Conservation (phyloP, 805 yeast genomes). For the Saccharomyces mikatae region DNA sequence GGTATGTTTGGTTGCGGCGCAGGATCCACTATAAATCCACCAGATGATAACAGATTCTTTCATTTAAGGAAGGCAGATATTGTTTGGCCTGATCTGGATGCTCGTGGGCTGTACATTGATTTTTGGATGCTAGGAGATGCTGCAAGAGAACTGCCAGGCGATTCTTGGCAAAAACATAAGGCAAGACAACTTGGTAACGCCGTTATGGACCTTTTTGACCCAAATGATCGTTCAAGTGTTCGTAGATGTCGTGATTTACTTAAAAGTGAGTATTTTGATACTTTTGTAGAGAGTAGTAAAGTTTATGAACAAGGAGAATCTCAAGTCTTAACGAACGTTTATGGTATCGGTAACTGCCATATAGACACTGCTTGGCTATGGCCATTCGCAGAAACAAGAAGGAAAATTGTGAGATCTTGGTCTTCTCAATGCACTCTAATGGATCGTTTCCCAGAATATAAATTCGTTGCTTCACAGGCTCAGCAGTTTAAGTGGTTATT, state of each 20-base stretch:
- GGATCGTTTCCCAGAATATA: conserved; percentile 85
- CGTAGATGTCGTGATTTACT: conserved; percentile 60
- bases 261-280: conserved; percentile 50
- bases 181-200: conserved; percentile 74
- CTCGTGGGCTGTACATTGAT: conserved; percentile 69
- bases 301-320: conserved; percentile 46
- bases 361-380: conserved; percentile 98
- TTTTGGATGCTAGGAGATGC: conserved; percentile 88
- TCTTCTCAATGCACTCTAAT: conserved; percentile 80
- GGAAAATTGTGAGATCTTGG: conserved; percentile 93
- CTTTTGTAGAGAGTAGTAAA: conserved; percentile 49
- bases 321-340: conserved; percentile 47
- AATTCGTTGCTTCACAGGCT: conserved; percentile 91
- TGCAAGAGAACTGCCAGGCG: conserved; percentile 72
- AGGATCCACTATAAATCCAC: conserved; percentile 55
- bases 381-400: conserved; percentile 96
- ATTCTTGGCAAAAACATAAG: conserved; percentile 72
- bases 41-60: conserved; percentile 67
- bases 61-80: conserved; percentile 62
- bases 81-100: conserved; percentile 71
- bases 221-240: conserved; percentile 50
- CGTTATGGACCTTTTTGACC: conserved; percentile 80
- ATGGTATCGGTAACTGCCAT: conserved; percentile 89
- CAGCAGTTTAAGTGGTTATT: conserved; percentile 92
- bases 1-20: conserved; percentile 83